Evolutionary conservation across 805 yeast species (phyloP), one percentile per base, ranked within the genome.

Genomic region (Saccharomyces mikatae): DNA sequence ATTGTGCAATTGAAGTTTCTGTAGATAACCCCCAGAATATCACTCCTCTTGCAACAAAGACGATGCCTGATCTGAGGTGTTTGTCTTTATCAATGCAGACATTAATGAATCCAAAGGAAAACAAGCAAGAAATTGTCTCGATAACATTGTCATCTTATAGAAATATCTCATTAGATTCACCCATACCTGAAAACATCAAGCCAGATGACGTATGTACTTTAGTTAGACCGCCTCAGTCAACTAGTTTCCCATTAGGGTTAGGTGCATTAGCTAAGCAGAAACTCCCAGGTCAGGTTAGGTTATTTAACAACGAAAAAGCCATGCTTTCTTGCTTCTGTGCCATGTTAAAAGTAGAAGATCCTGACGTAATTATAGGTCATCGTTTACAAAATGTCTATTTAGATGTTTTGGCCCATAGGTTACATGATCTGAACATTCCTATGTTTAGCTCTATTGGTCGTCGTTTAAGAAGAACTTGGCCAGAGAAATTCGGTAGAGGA

Each of bases 311-410:
- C 59, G 98, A 94, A 64, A 82, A 81, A 56, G 80, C 87, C 0
- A 69, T 94, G 64, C 75, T 94, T 49, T 82, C 82, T 56, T 86
- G 88, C 68, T 79, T 94, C 50, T 76, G 90, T 52, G 92, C 88
- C 0, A 69, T 82, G 64, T 72, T 92, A 49, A 85, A 83, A 60
- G 73, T 72, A n/a, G 73, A 79, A n/a, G 99, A 94, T 69, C 97
- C 98, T 0, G 99, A 94, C 73, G 85, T 90, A 1, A 80, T 89
- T 52, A 67, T 92, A 44, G 99, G 99, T 30, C 98, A 94, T 67
- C 77, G 86, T 59, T 73, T 94, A 56, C 97, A 92, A 59, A 81
- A 80, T 58, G 79, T 88, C 11, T 83, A 90, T 11, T 70, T 94
- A 47, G 95, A 87, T 65, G 85, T 91, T 17, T 72, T 94, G 57